Evolutionary conservation across 2,329 filamentous ascomycete species (phyloP).

Genomic region (Botrytis porri): DNA sequence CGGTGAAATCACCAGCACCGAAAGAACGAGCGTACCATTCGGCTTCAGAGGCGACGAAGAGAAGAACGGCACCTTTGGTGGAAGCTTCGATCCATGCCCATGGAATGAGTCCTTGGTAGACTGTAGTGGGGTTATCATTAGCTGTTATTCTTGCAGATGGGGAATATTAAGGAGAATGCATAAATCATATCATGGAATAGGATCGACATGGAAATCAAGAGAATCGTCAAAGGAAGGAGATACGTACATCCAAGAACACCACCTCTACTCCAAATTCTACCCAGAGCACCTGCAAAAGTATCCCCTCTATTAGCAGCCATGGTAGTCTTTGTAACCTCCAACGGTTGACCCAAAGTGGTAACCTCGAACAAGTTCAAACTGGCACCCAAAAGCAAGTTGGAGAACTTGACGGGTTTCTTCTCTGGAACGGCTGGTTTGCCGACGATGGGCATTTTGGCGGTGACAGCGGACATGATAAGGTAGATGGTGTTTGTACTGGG

Average conservation of each 20-base stretch:
- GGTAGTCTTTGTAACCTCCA: conserved; percentile 99
- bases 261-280: conserved; percentile 89
- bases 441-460: conserved; percentile 37
- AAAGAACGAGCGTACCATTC: conserved; percentile 86
- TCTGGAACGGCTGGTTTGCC: conserved; percentile 59
- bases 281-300: conserved; percentile 76
- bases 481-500: conserved; percentile 54
- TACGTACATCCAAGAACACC: conserved; percentile 87
- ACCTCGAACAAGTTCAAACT: conserved; percentile 45
- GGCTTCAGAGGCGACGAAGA: conserved; percentile 98
- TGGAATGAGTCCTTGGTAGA: conserved; percentile 98
- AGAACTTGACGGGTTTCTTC: conserved; percentile 99
- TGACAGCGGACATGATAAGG: conserved; percentile 57
- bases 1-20: conserved; percentile 82
- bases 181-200: background rate
- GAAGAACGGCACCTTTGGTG: conserved; percentile 97
- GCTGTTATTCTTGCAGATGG: conserved; percentile 13
- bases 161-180: background rate
- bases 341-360: conserved; percentile 67
- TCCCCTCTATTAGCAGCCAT: conserved; percentile 97
- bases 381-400: conserved; percentile 73
- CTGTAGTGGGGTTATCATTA: conserved; percentile 48
- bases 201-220: background rate
- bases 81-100: conserved; percentile 99
- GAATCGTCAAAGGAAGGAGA: background rate